A percentile compares a stretch with the other conserved stretches of the same genome.
Evolutionary conservation across 306 rosid species (phyloP).

Genomic region (Acacia acuminata): DNA sequence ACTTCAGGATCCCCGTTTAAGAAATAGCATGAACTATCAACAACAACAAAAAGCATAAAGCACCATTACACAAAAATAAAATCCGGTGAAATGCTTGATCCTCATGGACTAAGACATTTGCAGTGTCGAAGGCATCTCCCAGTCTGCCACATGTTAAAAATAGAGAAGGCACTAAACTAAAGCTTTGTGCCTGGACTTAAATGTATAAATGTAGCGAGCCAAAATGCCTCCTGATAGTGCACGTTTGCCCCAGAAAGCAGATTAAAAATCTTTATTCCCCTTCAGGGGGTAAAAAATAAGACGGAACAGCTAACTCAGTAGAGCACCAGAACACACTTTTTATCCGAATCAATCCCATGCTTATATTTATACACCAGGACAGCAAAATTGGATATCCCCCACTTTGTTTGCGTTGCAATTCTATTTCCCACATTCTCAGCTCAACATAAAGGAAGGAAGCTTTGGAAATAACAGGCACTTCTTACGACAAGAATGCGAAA

Average conservation of each 20-base stretch:
- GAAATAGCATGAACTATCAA: neutral
- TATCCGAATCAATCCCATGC: neutral
- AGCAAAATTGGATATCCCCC: neutral
- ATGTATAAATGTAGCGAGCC: too few species aligned
- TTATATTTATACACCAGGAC: neutral
- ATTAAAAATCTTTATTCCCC: neutral
- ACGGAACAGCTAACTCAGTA: neutral
- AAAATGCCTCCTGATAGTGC: neutral
- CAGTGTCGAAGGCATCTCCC: neutral
- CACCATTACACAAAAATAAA: neutral
- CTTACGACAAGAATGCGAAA: neutral
- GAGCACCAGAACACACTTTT: neutral
- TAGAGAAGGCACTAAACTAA: neutral
- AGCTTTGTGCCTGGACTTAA: neutral
- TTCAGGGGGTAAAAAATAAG: neutral
- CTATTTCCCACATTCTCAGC: neutral
- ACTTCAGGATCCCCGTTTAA: neutral
- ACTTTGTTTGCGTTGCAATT: neutral
- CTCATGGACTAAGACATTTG: neutral
- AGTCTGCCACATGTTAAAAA: neutral
- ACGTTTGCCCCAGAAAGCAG: neutral
- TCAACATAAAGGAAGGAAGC: neutral
- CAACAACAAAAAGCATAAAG: neutral
- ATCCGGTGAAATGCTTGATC: neutral
- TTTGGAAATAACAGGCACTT: neutral